Base-by-base conservation (phyloP, 2,329 filamentous ascomycete species). In the Penicillium vulpinum region DNA sequence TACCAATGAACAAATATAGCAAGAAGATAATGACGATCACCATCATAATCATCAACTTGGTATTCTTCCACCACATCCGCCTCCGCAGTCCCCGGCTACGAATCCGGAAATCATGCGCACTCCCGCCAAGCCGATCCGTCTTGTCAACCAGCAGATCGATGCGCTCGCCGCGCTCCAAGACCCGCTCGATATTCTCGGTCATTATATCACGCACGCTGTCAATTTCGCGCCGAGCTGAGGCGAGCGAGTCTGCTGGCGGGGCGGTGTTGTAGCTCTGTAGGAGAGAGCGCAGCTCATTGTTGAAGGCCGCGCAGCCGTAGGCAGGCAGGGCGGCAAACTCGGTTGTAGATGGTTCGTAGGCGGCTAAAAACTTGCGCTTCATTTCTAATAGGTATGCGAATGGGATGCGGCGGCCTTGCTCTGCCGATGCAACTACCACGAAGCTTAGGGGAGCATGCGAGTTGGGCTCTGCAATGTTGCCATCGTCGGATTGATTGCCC, bases 21-120 rank as follows among this genome's bases (percentile, higher is more conserved):
- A 90, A 76, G 68, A 90, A 90, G 9, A 90, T 73, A 22, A 82
- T 70, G 29, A 83, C 80, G 31, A 94, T 76, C 2, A 92, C 91
- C 43, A 97, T 70, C 66, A 99, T 75, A 7, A 85, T 88, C 92
- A 97, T 96, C 65, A 99, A 78, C 80, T 95, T 95, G 44, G 96
- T 84, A 74, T 99, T 97, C 87, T 97, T 97, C 93, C 93, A 97
- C 94, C 94, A 99, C 94, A 99, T 97, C 76, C 88, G 85, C 71
- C 95, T 84, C 79, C 94, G 90, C 67, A 99, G 75, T 1, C 91
- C 92, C 26, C 92, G 81, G 73, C 90, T 95, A 65, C 93, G 83
- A 18, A 97, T 88, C 51, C 94, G 82, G 72, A 99, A 99, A 73
- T 99, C 94, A 67, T 88, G 83, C 51, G 94, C 92, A 73, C 87